Conservation (phyloP, 23 red algal species). For the Gracilaria domingensis region DNA sequence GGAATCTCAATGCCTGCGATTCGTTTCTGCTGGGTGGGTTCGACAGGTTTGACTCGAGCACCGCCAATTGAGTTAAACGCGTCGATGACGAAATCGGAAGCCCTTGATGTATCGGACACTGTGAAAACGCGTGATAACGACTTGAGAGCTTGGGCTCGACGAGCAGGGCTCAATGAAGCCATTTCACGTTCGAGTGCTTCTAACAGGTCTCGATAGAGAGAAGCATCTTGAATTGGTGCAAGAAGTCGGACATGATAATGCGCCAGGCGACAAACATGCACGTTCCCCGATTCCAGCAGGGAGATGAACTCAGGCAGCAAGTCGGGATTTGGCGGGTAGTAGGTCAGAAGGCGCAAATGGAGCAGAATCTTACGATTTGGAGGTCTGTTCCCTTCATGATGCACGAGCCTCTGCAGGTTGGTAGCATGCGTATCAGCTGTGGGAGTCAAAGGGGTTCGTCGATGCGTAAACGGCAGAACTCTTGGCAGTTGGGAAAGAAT, state of each 20-base stretch:
- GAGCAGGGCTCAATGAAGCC: constrained; percentile 46
- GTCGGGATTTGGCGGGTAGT: constrained; percentile 65
- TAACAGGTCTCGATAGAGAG: constrained; percentile 59
- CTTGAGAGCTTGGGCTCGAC: constrained; percentile 75
- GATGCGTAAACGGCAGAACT: constrained; percentile 43
- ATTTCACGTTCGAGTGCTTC: constrained; percentile 76
- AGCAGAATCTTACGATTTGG: constrained; percentile 72
- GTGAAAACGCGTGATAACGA: constrained; percentile 62
- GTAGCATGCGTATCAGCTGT: constrained; percentile 41
- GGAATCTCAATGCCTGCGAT: constrained; percentile 52
- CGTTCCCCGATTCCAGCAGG: constrained; percentile 59
- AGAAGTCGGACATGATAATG: constrained; percentile 72
- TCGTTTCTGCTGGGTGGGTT: constrained; percentile 31
- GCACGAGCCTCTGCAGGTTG: constrained; percentile 72
- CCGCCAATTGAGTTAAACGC: constrained; percentile 79
- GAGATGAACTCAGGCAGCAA: constrained; percentile 69
- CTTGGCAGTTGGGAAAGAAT: constrained; percentile 47
- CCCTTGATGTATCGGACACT: constrained; percentile 47
- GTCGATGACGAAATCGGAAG: constrained; percentile 67
- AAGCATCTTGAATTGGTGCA: constrained; percentile 55
- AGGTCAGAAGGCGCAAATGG: constrained; percentile 67
- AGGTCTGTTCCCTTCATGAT: constrained; percentile 72
- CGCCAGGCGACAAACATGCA: constrained; percentile 72
- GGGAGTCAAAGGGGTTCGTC: constrained; percentile 45
- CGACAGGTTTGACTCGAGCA: constrained; percentile 46